Conservation (phyloP, 306 rosid species). For the Elaeagnus macrophylla region DNA sequence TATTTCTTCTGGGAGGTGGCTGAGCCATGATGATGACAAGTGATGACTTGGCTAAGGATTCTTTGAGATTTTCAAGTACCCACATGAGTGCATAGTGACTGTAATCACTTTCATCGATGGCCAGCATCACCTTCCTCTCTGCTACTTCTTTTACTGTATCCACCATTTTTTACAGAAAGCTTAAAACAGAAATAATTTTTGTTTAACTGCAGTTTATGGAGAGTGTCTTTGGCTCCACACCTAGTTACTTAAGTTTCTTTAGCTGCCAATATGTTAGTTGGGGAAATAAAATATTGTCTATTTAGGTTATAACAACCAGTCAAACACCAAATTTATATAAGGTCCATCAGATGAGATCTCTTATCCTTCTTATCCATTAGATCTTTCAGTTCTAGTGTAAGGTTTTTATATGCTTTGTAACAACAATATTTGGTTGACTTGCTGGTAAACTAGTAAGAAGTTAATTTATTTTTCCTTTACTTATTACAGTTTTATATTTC, state of each 20-base stretch:
- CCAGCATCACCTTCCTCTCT: slow-evolving; percentile 42
- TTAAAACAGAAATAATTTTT: not conserved
- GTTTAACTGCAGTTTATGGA: not conserved
- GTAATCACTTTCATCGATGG: slow-evolving; percentile 40
- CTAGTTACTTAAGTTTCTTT: not conserved
- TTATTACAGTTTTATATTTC: too few species aligned
- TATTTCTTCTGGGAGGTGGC: slow-evolving; percentile 17
- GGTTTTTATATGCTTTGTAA: too few species aligned
- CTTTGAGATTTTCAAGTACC: slow-evolving; percentile 37
- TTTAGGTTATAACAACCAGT: slow-evolving; percentile 18
- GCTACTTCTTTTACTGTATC: slow-evolving; percentile 1
- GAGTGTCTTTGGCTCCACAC: not conserved
- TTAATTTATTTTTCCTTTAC: too few species aligned
- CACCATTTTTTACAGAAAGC: slow-evolving; percentile 8
- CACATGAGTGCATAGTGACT: slow-evolving; percentile 42
- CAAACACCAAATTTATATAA: slow-evolving; percentile 12
- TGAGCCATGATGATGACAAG: slow-evolving; percentile 41
- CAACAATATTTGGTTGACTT: too few species aligned
- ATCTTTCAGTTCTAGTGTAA: too few species aligned
- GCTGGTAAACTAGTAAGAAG: too few species aligned
- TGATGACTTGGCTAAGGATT: slow-evolving; percentile 20
- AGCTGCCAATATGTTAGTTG: slow-evolving; percentile 11
- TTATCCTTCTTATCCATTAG: too few species aligned
- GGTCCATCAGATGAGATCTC: too few species aligned
- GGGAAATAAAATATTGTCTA: not conserved